phyloP scores from a whole-genome alignment of 2,329 filamentous ascomycete genomes.

The Neonectria magnoliae region DNA sequence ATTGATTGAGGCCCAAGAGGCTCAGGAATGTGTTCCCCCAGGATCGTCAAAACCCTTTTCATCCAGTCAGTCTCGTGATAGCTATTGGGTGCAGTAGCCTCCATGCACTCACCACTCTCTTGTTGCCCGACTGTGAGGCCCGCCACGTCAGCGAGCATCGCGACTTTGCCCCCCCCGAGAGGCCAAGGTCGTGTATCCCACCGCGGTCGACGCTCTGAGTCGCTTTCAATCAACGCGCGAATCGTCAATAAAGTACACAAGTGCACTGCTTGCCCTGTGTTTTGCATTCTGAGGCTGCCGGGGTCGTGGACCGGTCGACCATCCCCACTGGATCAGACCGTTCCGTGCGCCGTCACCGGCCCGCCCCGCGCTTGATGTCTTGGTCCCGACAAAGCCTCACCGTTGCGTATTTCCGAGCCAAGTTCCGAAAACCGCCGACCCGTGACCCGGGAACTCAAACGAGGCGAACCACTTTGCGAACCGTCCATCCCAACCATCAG shows the following conservation, averaged over 20 bases:
- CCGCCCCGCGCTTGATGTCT: not conserved
- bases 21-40: not conserved
- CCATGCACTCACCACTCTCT: not conserved
- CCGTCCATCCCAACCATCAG: not conserved
- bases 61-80: not conserved
- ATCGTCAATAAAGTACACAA: not conserved
- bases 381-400: not conserved
- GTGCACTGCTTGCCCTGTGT: not conserved
- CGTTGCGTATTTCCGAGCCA: not conserved
- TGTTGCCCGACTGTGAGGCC: not conserved
- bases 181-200: not conserved
- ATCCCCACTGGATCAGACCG: not conserved
- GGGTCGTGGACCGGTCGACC: not conserved
- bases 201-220: not conserved
- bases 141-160: not conserved
- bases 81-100: not conserved
- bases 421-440: not conserved
- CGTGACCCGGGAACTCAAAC: not conserved
- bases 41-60: not conserved
- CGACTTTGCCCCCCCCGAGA: not conserved
- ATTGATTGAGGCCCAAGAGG: not conserved
- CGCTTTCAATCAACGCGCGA: not conserved
- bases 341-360: not conserved
- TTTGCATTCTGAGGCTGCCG: not conserved
- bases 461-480: not conserved